A percentile compares a stretch with the other conserved stretches of the same genome.
Conservation (phyloP, 2,329 filamentous ascomycete genomes). For the Xylaria sp. region DNA sequence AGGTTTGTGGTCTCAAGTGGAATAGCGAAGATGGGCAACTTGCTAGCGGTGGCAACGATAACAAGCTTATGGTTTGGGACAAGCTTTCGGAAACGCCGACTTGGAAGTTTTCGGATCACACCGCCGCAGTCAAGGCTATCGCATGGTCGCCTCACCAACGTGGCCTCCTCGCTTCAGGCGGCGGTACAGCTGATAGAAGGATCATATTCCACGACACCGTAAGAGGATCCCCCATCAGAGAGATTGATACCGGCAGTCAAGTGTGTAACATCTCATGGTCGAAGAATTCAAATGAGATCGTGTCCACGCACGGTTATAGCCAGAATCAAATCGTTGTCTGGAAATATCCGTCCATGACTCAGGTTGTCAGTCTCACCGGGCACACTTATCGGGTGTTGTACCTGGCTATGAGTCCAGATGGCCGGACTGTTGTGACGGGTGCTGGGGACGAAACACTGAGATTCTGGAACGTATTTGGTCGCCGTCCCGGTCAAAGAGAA, state of each 20-base stretch:
- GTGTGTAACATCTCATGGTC: conserved; percentile 99
- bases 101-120: conserved; percentile 94
- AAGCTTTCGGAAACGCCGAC: conserved; percentile 90
- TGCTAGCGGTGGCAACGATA: conserved; percentile 96
- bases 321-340: conserved; percentile 99
- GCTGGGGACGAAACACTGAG: conserved; percentile 94
- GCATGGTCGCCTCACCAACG: conserved; percentile 97
- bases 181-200: conserved; percentile 91
- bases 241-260: conserved; percentile 95
- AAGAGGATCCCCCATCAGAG: conserved; percentile 79
- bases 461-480: conserved; percentile 96
- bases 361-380: conserved; percentile 91
- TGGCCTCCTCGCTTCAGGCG: conserved; percentile 91
- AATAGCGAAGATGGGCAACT: conserved; percentile 95
- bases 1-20: conserved; percentile 96
- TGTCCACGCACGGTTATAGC: conserved; percentile 94
- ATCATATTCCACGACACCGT: conserved; percentile 99
- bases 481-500: conserved; percentile 73
- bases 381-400: conserved; percentile 97
- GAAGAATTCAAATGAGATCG: conserved; percentile 96
- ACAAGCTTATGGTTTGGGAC: conserved; percentile 99
- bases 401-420: conserved; percentile 95
- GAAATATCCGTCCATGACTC: conserved; percentile 99
- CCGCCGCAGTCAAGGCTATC: conserved; percentile 95
- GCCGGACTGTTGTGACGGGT: conserved; percentile 90